phyloP scores from a whole-genome alignment of 768 basidiomycete genomes.

The Royoungia palumana region DNA sequence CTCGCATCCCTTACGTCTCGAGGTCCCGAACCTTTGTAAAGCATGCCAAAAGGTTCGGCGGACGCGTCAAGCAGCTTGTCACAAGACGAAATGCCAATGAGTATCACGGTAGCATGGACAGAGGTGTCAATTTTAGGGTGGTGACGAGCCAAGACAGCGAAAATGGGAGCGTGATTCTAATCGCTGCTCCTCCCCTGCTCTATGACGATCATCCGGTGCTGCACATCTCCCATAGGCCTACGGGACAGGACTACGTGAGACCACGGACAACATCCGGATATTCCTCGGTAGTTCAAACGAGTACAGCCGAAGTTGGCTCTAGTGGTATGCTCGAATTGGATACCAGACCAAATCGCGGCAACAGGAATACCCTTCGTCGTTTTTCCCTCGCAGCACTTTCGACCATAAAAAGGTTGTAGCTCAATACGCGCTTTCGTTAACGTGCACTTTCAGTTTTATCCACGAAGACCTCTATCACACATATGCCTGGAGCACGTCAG shows the following conservation, averaged over 20 bases:
- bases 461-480: conserved; percentile 1
- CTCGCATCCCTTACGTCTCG: conserved; percentile 2
- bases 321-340: conserved; percentile 6
- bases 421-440: not conserved
- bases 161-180: conserved; percentile 29
- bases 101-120: conserved; percentile 20
- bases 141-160: conserved; percentile 28
- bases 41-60: conserved; percentile 27
- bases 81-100: conserved; percentile 8
- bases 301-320: conserved; percentile 8
- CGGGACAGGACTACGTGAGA: conserved; percentile 9
- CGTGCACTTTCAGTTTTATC: conserved; percentile 1
- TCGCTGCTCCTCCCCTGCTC: conserved; percentile 29
- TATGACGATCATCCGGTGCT: conserved; percentile 14
- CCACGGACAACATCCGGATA: conserved; percentile 22
- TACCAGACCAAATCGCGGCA: conserved; percentile 14
- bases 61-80: conserved; percentile 28
- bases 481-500: conserved; percentile 5
- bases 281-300: conserved; percentile 19
- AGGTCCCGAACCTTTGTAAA: conserved; percentile 22
- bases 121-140: conserved; percentile 15
- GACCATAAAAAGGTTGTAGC: conserved; percentile 25
- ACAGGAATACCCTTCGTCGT: conserved; percentile 25
- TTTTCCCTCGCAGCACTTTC: conserved; percentile 32
- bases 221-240: conserved; percentile 3